Base-by-base conservation (phyloP, 2,329 filamentous ascomycete genomes). In the Colletotrichum filicis region DNA sequence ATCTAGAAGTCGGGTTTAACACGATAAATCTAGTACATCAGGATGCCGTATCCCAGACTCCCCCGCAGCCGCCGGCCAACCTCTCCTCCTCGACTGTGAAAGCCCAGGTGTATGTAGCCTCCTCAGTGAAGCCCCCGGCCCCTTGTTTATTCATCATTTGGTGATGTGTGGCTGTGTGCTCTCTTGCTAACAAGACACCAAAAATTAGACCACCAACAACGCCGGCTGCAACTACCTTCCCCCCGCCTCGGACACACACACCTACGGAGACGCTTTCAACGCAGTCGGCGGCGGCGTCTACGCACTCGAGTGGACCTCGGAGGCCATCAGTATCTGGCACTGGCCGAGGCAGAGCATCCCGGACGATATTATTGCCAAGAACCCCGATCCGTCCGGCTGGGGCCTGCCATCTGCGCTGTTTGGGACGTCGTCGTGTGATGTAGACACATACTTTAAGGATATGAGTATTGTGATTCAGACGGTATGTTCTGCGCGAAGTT, bases 401-500 rank as follows among this genome's bases (percentile, higher is more conserved):
- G 92, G 92, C 0, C 83, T 85, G 1, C 94, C 95, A 0, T 82
- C 90, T 8, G 94, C 92, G 1, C 82, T 89, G 6, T 97, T 96
- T 22, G 93, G 93, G 1, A 88, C 86, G 2, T 77, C 80, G 16
- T 79, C 79, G 30, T 97, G 95, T 79, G 86, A 94, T 32, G 90
- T 95, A 71, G 85, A 91, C 72, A 80, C 82, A 0, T 88, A 90
- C 76, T 95, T 96, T 82, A 87, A 85, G 66, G 85, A 92, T 64
- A 89, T 95, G 86, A 90, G 90, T 75, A 89, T 97, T 69, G 91
- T 94, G 53, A 88, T 95, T 77, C 91, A 95, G 78, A 95, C 91
- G 56, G 86, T 87, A 68, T 75, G 81, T 30, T 32, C 12, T 2
- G 11, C 26, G 28, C 5, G 46, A 53, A 19, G n/a, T 32, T 19